Base-by-base conservation (phyloP, 352 stramenopile species). In the Peronospora belbahrii region DNA sequence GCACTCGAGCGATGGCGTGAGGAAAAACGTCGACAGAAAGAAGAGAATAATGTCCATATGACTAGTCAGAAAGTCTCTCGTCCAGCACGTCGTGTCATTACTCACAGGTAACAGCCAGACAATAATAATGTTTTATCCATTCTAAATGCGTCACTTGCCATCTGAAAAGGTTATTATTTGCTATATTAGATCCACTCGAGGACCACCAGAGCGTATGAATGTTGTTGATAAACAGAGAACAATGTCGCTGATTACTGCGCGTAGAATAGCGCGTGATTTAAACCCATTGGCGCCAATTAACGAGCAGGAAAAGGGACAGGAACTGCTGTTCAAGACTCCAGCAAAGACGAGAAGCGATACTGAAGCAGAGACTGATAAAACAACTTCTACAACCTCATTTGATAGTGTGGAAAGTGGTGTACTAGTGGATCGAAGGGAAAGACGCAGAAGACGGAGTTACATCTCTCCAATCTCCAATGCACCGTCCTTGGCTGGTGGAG, bases 1-100 rank as follows among this genome's bases (percentile, higher is more conserved):
- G 75, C 81, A 49, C 59, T 90, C 18, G 74, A 86, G 63, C 57
- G 63, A 43, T 90, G 78, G 78, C 78, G 67, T 30, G 59, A 65
- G 31, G 59, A 78, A 54, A 76, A 73, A 42, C 50, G 54, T 4
- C 38, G 42, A 18, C 33, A 57, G 40, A 59, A 62, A 42, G 27
- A 58, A 30, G 27, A 58, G 34, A 25, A 28, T 13, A 1, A 45
- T 25, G 4, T 19, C 4, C 34, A 40, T n/a, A 9, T 41, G 11
- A 7, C 28, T 1, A n/a, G 5, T 19, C 2, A 48, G n/a, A n/a
- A 28, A n/a, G 6, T 6, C 2, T 24, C 43, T 32, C 43, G 31
- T 1, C 6, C 20, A 5, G 40, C 49, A 25, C 43, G 48, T 10
- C 48, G 37, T 3, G 42, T 55, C 4, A 1, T 51, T 6, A 37